Base-by-base conservation (phyloP, 1,284 basidiomycete genomes). In the Heterobasidion parviporum region DNA sequence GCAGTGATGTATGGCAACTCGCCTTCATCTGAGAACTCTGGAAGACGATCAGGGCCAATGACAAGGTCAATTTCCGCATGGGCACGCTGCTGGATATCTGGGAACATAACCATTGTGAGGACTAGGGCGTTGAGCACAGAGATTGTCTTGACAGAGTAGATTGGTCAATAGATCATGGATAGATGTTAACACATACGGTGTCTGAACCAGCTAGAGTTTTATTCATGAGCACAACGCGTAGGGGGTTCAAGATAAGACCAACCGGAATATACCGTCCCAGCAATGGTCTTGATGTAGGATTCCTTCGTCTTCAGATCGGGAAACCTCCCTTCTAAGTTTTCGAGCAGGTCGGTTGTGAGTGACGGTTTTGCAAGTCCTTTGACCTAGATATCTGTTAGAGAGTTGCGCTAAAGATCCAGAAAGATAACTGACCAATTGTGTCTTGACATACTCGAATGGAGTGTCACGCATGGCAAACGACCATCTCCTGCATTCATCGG, bases 31-130 rank as follows among this genome's bases (percentile, higher is more conserved):
- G 36, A 34, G 43, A 57, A 58, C 44, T 55, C 49, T 10, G 59
- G 59, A 4, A 60, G 54, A n/a, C 59, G 57, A 18, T 46, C 53
- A 14, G 44, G 20, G 12, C 52, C 55, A n/a, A 56, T 32, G 36
- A 60, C 54, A 2, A 34, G 16, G 56, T 57, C 54, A 38, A 55
- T 38, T 18, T 55, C 48, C 26, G 51, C 55, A 16, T 56, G 55
- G 6, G 55, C 55, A 2, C 52, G 55, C 35, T 16, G 8, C 47
- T 60, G 58, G 12, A 56, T 56, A 9, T 57, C 54, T 14, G 56
- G 58, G 48, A 57, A 53, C 9, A 57, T 50, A 8, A 59, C 5
- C 34, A 56, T 15, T 8, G 44, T 43, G 7, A 58, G 55, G 6
- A 58, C 10, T 18, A 56, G 51, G 6, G 52, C 48, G 8, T 36